Percentiles rank a stretch among this genome's conserved stretches.
Evolutionary conservation across 345 rosid species (phyloP).

Genomic region (Luvunga scandens): DNA sequence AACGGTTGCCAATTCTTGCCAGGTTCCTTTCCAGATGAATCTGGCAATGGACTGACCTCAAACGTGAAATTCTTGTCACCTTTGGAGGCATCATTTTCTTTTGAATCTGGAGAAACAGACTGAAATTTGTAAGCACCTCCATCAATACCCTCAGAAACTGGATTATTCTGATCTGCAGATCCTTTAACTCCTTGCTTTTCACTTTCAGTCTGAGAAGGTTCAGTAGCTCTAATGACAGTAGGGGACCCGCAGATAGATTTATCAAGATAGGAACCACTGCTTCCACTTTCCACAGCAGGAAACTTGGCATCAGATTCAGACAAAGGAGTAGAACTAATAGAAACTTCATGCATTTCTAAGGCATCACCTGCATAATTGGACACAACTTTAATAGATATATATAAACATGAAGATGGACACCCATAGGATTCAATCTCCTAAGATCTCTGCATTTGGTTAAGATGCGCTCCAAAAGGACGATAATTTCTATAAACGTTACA

Average conservation of each 20-base stretch:
- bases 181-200: slow-evolving; percentile 33
- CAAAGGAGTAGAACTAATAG: slow-evolving; percentile 19
- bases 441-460: background rate
- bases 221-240: slow-evolving; percentile 31
- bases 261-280: slow-evolving; percentile 31
- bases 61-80: slow-evolving; percentile 53
- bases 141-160: slow-evolving; percentile 25
- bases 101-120: slow-evolving; percentile 31
- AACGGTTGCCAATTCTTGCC: slow-evolving; percentile 42
- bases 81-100: slow-evolving; percentile 39
- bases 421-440: background rate
- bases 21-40: slow-evolving; percentile 31
- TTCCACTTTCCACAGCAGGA: slow-evolving; percentile 32
- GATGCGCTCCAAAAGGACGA: background rate
- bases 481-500: background rate
- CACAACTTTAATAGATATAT: background rate
- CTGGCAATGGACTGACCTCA: slow-evolving; percentile 37
- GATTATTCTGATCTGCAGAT: slow-evolving; percentile 30
- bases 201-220: slow-evolving; percentile 38
- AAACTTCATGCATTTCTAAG: slow-evolving; percentile 16
- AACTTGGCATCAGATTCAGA: slow-evolving; percentile 34
- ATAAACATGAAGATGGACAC: background rate
- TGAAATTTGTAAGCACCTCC: slow-evolving; percentile 17
- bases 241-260: slow-evolving; percentile 44
- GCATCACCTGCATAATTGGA: slow-evolving; percentile 27